phyloP scores from a whole-genome alignment of 2,329 filamentous ascomycete genomes.

The Colletotrichum magnum region DNA sequence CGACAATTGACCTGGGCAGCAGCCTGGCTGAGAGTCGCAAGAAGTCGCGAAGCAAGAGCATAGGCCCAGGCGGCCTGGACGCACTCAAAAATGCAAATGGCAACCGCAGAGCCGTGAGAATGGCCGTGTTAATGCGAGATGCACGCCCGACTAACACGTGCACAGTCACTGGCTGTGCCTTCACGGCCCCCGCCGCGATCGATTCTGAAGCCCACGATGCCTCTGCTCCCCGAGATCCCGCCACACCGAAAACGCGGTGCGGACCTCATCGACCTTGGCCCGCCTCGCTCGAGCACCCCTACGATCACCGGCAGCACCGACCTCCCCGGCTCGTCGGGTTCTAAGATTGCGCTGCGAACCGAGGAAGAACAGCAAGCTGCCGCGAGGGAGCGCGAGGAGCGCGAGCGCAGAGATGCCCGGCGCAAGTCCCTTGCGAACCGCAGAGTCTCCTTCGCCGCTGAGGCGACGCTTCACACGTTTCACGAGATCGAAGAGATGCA shows the following conservation, averaged over 20 bases:
- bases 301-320: conserved; percentile 50
- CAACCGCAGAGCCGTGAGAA: conserved; percentile 83
- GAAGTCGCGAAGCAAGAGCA: conserved; percentile 94
- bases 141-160: conserved; percentile 42
- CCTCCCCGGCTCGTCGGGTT: conserved; percentile 52
- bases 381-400: conserved; percentile 77
- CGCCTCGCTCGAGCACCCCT: conserved; percentile 56
- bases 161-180: conserved; percentile 69
- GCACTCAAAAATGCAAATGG: conserved; percentile 81
- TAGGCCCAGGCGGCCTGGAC: conserved; percentile 92
- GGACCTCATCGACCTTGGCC: conserved; percentile 42
- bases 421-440: conserved; percentile 94
- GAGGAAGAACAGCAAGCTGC: conserved; percentile 81
- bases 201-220: conserved; percentile 86
- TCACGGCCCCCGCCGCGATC: conserved; percentile 71
- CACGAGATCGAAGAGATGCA: conserved; percentile 92
- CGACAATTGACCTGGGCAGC: conserved; percentile 75
- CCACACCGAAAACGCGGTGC: conserved; percentile 65
- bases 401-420: conserved; percentile 86
- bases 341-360: conserved; percentile 75
- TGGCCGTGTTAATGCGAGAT: background rate
- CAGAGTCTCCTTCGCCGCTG: conserved; percentile 95
- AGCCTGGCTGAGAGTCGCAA: conserved; percentile 66
- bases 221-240: conserved; percentile 76
- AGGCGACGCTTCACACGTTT: conserved; percentile 97